Conservation (phyloP, 176 grass and related monocot species). For the Ensete ventricosum region DNA sequence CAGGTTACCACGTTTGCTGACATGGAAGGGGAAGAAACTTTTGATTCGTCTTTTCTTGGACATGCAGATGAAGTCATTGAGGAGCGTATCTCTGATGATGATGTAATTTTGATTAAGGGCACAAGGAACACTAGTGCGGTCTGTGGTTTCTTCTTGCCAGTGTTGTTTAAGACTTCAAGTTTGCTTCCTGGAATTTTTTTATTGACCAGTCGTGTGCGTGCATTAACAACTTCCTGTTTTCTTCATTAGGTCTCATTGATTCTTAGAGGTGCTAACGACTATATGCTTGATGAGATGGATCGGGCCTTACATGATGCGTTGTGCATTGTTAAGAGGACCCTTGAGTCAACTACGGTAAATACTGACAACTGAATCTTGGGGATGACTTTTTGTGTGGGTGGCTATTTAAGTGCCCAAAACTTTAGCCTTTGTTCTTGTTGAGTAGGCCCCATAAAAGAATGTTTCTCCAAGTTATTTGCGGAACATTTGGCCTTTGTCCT, state of each 20-base stretch:
- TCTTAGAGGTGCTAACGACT: slow-evolving; percentile 87
- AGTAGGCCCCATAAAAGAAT: no score
- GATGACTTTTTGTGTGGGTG: neutral
- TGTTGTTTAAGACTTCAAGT: neutral
- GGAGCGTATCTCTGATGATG: slow-evolving; percentile 75
- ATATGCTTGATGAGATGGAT: slow-evolving; percentile 90
- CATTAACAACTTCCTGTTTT: neutral
- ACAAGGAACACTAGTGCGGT: slow-evolving; percentile 80
- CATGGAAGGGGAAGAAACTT: slow-evolving; percentile 98
- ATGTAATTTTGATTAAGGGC: slow-evolving; percentile 84
- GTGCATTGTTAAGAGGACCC: slow-evolving; percentile 83
- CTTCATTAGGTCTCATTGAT: slow-evolving; percentile 65
- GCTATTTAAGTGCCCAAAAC: neutral
- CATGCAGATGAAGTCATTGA: slow-evolving; percentile 72
- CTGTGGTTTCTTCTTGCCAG: slow-evolving; percentile 23
- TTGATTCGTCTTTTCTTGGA: slow-evolving; percentile 73
- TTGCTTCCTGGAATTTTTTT: neutral
- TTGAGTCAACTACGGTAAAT: slow-evolving; percentile 74
- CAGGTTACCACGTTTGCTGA: slow-evolving; percentile 92
- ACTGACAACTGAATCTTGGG: neutral
- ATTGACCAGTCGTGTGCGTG: neutral
- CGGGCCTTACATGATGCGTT: slow-evolving; percentile 75
- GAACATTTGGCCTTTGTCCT: no score
- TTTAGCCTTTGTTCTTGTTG: no score
- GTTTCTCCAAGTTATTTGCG: no score